phyloP scores from a whole-genome alignment of 352 stramenopile genomes.

The Pythium aquatile region DNA sequence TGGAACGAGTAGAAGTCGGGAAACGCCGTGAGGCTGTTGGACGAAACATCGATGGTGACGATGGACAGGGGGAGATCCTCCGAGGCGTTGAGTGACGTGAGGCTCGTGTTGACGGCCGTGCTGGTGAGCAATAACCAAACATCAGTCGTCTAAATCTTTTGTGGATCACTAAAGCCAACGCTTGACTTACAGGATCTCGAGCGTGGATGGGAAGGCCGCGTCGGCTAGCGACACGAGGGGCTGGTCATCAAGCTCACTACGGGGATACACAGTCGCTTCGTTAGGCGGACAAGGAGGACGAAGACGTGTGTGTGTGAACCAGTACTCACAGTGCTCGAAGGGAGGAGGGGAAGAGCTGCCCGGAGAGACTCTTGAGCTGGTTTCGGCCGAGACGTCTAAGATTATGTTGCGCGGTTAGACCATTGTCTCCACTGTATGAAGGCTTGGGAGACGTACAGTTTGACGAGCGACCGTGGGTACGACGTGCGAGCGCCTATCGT shows the following conservation, averaged over 20 bases:
- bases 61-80: conserved; percentile 6
- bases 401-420: background rate
- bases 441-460: conserved; percentile 9
- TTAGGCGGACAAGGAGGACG: background rate
- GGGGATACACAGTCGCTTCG: background rate
- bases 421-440: background rate
- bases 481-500: conserved; percentile 1
- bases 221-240: conserved; percentile 12
- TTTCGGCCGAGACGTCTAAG: conserved; percentile 14
- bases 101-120: conserved; percentile 9
- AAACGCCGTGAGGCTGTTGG: conserved; percentile 14
- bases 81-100: conserved; percentile 15
- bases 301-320: background rate
- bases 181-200: conserved; percentile 14
- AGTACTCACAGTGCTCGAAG: conserved; percentile 12
- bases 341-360: conserved; percentile 1
- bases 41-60: conserved; percentile 13
- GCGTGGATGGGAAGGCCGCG: conserved; percentile 4
- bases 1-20: conserved; percentile 18
- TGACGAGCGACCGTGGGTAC: conserved; percentile 20
- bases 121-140: background rate
- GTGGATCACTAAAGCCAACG: background rate
- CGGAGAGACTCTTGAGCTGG: conserved; percentile 6
- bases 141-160: background rate
- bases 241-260: conserved; percentile 17